Evolutionary conservation across 352 stramenopile genomes (phyloP).

Genomic region (Pelagophyceae sp.): DNA sequence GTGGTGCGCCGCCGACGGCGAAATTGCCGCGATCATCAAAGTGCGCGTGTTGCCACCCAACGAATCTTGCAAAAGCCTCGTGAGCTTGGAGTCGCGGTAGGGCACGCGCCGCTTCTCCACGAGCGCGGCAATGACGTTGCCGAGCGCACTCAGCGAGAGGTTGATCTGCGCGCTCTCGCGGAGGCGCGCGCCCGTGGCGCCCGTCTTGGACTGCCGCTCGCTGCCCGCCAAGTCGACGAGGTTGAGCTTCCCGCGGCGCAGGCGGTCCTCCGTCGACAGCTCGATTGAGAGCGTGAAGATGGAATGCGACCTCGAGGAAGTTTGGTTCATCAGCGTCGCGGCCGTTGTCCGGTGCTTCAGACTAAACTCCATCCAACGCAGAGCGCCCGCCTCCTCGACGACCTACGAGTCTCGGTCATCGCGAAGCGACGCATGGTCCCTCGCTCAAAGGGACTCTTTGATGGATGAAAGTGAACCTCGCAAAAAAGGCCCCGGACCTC

Average conservation of each 20-base stretch:
- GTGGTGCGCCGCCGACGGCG: slow-evolving; percentile 84
- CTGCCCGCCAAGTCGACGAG: slow-evolving; percentile 47
- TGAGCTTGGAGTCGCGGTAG: slow-evolving; percentile 94
- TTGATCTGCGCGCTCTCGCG: slow-evolving; percentile 66
- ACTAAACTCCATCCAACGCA: slow-evolving; percentile 49
- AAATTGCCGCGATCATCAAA: slow-evolving; percentile 88
- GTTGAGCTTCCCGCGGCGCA: slow-evolving; percentile 32
- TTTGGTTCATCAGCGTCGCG: slow-evolving; percentile 92
- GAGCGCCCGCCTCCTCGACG: too few species aligned
- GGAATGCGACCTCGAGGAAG: slow-evolving; percentile 86
- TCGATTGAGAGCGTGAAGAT: slow-evolving; percentile 91
- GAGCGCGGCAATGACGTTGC: slow-evolving; percentile 76
- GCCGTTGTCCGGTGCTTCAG: slow-evolving; percentile 75
- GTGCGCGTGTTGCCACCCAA: slow-evolving; percentile 89
- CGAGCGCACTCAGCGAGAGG: slow-evolving; percentile 72
- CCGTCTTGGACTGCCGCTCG: slow-evolving; percentile 54
- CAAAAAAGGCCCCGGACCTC: too few species aligned
- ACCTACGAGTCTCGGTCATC: too few species aligned
- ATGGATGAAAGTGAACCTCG: too few species aligned
- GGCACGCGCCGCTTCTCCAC: slow-evolving; percentile 81
- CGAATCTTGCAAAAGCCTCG: slow-evolving; percentile 80
- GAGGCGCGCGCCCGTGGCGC: slow-evolving; percentile 50
- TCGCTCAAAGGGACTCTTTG: too few species aligned
- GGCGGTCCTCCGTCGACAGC: slow-evolving; percentile 23
- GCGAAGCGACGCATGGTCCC: too few species aligned